Conservation (phyloP, 2,329 filamentous ascomycete genomes). For the Orbilia javanica region DNA sequence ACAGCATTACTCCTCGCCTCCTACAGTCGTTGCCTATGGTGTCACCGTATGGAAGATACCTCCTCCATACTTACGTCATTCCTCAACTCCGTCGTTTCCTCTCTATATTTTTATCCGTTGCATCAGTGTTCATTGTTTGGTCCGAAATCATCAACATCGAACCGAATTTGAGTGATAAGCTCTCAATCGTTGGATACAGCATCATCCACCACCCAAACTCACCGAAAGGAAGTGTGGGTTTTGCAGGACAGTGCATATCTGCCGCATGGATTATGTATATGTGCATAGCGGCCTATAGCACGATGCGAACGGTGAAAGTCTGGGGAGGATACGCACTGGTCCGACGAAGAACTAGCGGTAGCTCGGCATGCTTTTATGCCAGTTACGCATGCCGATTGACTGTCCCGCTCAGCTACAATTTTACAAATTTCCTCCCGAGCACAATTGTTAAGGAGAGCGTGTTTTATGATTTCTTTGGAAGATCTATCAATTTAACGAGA, state of each 20-base stretch:
- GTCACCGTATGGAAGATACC: constrained; percentile 84
- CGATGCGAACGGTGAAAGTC: constrained; percentile 93
- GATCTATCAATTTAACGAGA: constrained; percentile 83
- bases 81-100: constrained; percentile 76
- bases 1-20: constrained; percentile 65
- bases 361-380: constrained; percentile 95
- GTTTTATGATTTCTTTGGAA: constrained; percentile 88
- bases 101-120: constrained; percentile 77
- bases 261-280: constrained; percentile 95
- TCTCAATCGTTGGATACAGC: constrained; percentile 72
- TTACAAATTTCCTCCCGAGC: constrained; percentile 85
- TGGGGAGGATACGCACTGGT: constrained; percentile 96
- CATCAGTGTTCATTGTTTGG: constrained; percentile 88
- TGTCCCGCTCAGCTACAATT: constrained; percentile 95
- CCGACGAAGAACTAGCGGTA: constrained; percentile 87
- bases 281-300: constrained; percentile 87
- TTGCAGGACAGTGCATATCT: constrained; percentile 86
- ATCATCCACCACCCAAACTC: constrained; percentile 82
- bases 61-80: constrained; percentile 79
- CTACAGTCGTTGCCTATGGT: constrained; percentile 73
- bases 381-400: constrained; percentile 92
- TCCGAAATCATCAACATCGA: constrained; percentile 89
- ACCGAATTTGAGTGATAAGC: constrained; percentile 78
- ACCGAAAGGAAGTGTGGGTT: constrained; percentile 80
- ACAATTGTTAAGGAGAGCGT: constrained; percentile 79